Evolutionary conservation across 257 asterid species (phyloP).

Genomic region (Avicennia marina): DNA sequence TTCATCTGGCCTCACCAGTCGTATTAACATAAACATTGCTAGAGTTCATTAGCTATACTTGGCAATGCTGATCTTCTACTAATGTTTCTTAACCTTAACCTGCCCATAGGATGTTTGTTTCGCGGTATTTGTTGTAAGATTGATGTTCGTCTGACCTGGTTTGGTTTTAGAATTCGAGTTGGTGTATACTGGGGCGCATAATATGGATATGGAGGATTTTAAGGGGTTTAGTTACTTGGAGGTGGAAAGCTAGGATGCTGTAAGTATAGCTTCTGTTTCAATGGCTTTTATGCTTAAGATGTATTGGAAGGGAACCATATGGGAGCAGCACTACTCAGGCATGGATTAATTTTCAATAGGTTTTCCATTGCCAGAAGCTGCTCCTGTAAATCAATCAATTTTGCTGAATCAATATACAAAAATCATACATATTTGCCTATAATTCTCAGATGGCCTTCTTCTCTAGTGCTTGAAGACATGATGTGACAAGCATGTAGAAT

Average conservation of each 20-base stretch:
- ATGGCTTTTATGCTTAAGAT: conserved; percentile 21
- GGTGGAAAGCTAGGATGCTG: too few species aligned
- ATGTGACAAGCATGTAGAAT: too few species aligned
- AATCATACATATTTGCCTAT: conserved; percentile 14
- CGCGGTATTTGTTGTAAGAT: conserved; percentile 20
- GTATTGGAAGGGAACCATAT: conserved; percentile 11
- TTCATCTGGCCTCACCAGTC: conserved; percentile 87
- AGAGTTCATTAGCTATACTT: too few species aligned
- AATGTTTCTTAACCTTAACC: conserved; percentile 25
- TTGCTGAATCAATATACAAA: conserved; percentile 25
- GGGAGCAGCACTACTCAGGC: conserved; percentile 22
- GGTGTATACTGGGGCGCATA: too few species aligned
- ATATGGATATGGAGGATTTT: too few species aligned
- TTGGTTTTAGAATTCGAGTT: conserved; percentile 28
- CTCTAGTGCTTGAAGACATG: background rate
- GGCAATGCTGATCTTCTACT: too few species aligned
- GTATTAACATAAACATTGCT: too few species aligned
- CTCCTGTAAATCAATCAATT: conserved; percentile 24
- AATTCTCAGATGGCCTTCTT: background rate
- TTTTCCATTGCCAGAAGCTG: conserved; percentile 43
- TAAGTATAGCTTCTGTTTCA: conserved; percentile 38
- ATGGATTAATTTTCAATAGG: conserved; percentile 58
- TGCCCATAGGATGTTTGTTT: conserved; percentile 16
- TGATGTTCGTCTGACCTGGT: conserved; percentile 37
- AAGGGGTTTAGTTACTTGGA: too few species aligned